These are phyloP conservation scores for Leonotis leonurus DNA, from an alignment of 257 asterid genomes.

Conservation along the genomic window DNA sequence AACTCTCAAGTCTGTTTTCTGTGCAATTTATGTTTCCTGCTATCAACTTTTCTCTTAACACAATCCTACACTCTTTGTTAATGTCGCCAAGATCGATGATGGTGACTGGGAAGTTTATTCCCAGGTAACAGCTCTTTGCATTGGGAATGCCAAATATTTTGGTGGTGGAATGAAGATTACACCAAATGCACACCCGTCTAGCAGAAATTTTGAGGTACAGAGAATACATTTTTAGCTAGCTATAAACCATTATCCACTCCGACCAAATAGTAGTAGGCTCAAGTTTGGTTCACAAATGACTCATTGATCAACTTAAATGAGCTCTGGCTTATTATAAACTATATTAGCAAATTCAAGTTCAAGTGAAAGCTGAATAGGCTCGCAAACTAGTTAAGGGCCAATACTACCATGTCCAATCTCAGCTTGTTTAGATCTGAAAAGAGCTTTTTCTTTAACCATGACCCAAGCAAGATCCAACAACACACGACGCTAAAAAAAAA, in stretches of 20 bases:
- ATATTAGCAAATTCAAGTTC: background rate
- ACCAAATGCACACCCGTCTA: slow-evolving; percentile 66
- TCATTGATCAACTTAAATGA: background rate
- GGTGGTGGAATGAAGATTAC: slow-evolving; percentile 97
- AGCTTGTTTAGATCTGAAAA: background rate
- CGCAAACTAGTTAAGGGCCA: background rate
- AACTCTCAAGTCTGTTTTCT: background rate
- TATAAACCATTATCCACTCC: background rate
- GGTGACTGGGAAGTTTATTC: slow-evolving; percentile 79
- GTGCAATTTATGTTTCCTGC: background rate
- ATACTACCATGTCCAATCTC: background rate
- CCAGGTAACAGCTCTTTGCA: slow-evolving; percentile 83
- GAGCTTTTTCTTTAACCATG: background rate
- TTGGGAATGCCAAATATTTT: slow-evolving; percentile 88
- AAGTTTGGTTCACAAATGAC: background rate
- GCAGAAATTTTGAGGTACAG: slow-evolving; percentile 64
- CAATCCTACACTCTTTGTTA: slow-evolving; percentile 2
- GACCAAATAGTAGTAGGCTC: background rate
- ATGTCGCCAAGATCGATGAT: slow-evolving; percentile 50
- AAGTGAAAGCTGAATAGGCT: too few relatives aligned
- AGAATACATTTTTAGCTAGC: slow-evolving; percentile 5
- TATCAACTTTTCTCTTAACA: slow-evolving; percentile 2
- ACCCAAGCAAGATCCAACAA: background rate
- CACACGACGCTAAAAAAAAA: background rate
- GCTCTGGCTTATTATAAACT: background rate